Conservation (phyloP, 78 protist genomes). For the Guillardia theta region DNA sequence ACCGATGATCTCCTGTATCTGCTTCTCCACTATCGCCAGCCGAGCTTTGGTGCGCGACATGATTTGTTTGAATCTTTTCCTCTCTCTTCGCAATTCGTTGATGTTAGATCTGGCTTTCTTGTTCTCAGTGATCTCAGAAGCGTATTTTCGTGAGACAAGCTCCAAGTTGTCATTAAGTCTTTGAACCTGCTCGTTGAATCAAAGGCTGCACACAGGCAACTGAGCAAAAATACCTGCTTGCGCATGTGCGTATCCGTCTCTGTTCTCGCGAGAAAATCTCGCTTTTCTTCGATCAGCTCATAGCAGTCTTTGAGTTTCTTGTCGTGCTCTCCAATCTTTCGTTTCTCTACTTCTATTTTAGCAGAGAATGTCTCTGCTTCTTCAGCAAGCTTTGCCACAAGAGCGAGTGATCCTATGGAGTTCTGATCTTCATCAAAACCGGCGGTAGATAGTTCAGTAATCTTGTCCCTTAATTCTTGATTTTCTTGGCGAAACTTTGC, state of each 20-base stretch:
- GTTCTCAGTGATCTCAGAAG: neutral
- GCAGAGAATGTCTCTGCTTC: conserved; percentile 27
- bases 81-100: conserved; percentile 20
- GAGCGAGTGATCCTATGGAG: neutral
- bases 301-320: neutral
- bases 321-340: neutral
- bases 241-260: neutral
- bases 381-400: neutral
- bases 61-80: neutral
- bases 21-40: neutral
- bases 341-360: conserved; percentile 9
- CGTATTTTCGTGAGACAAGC: neutral
- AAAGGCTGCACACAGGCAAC: neutral
- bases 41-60: neutral
- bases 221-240: neutral
- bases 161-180: neutral
- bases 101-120: neutral
- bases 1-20: neutral
- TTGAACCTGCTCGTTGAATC: neutral
- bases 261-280: neutral
- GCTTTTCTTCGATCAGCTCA: neutral
- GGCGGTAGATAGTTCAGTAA: neutral
- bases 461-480: neutral
- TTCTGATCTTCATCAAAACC: conserved; percentile 4
- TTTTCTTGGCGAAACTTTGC: neutral